A percentile compares a stretch with the other conserved stretches of the same genome.
These are phyloP conservation scores for Aspergillus costaricaensis DNA, from an alignment of 2,329 filamentous ascomycete genomes.

Conservation along the genomic window DNA sequence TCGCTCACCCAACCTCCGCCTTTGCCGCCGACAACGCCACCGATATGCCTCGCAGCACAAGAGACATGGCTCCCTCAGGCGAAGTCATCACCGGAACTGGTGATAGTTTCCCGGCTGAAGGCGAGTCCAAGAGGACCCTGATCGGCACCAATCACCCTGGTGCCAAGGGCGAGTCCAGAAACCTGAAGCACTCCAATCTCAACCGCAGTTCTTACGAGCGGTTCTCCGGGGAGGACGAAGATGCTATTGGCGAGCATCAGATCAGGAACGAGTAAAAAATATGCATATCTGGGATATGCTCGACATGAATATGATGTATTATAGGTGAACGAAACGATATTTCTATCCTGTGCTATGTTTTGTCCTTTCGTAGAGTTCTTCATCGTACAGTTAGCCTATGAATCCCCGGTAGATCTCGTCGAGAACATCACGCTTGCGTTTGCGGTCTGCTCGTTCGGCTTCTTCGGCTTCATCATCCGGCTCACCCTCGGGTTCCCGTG, in stretches of 20 bases:
- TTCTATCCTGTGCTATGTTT: neutral
- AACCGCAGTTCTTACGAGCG: slow-evolving; percentile 42
- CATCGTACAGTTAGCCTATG: slow-evolving; percentile 43
- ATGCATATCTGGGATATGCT: neutral
- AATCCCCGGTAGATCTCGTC: slow-evolving; percentile 79
- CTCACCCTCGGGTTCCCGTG: slow-evolving; percentile 55
- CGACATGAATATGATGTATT: neutral
- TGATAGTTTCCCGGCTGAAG: slow-evolving; percentile 38
- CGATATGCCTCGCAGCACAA: slow-evolving; percentile 46
- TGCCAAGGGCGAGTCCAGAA: slow-evolving; percentile 41
- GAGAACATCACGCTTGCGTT: slow-evolving; percentile 74
- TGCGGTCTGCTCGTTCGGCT: slow-evolving; percentile 54
- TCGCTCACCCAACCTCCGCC: slow-evolving; percentile 40
- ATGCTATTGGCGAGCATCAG: slow-evolving; percentile 35
- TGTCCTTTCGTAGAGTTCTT: neutral
- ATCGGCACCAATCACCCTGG: slow-evolving; percentile 35
- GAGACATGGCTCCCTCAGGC: slow-evolving; percentile 37
- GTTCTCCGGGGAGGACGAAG: slow-evolving; percentile 40
- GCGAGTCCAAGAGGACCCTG: slow-evolving; percentile 39
- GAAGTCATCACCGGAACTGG: slow-evolving; percentile 47
- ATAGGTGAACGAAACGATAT: neutral
- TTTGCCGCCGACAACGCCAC: slow-evolving; percentile 51
- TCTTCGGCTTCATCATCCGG: slow-evolving; percentile 49
- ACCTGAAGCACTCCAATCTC: slow-evolving; percentile 42
- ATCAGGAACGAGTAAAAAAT: slow-evolving; percentile 23